phyloP scores from a whole-genome alignment of 768 basidiomycete species.

The Agrocybe pediades region DNA sequence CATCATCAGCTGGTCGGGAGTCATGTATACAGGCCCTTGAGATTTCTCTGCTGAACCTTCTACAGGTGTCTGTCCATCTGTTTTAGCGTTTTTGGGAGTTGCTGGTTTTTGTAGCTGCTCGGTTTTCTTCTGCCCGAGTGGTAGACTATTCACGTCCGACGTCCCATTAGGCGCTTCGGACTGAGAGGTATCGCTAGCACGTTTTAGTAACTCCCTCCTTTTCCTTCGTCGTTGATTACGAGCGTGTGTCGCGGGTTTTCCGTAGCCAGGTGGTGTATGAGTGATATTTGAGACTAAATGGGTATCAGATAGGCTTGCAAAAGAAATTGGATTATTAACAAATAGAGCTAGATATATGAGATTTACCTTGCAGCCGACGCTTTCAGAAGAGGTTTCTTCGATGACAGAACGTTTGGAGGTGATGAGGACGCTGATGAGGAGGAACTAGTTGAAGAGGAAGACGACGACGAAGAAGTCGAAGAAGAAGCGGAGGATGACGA shows the following conservation, averaged over 20 bases:
- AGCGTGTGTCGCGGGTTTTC: constrained; percentile 56
- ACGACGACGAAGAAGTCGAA: constrained; percentile 22
- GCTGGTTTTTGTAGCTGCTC: not conserved
- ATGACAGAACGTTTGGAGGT: constrained; percentile 23
- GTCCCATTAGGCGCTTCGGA: constrained; percentile 22
- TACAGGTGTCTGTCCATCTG: not conserved
- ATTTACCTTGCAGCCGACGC: not conserved
- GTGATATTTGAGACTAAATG: not conserved
- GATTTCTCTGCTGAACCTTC: not conserved
- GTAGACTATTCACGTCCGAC: constrained; percentile 46
- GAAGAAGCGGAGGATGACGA: constrained; percentile 26
- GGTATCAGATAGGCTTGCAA: not conserved
- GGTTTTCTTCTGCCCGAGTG: constrained; percentile 32
- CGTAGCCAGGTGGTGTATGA: constrained; percentile 58
- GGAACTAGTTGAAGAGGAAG: constrained; percentile 17
- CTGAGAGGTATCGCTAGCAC: not conserved
- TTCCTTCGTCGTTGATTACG: constrained; percentile 60
- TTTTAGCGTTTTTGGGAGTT: not conserved
- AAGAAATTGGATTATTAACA: not conserved
- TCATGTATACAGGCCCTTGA: constrained; percentile 13
- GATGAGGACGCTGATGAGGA: constrained; percentile 22
- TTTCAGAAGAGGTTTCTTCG: constrained; percentile 14
- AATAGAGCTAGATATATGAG: not conserved
- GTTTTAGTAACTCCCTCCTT: constrained; percentile 34
- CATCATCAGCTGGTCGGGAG: constrained; percentile 38